Base-by-base conservation (phyloP, 139 green algal genomes). In the Edaphochlamys debaryana region DNA sequence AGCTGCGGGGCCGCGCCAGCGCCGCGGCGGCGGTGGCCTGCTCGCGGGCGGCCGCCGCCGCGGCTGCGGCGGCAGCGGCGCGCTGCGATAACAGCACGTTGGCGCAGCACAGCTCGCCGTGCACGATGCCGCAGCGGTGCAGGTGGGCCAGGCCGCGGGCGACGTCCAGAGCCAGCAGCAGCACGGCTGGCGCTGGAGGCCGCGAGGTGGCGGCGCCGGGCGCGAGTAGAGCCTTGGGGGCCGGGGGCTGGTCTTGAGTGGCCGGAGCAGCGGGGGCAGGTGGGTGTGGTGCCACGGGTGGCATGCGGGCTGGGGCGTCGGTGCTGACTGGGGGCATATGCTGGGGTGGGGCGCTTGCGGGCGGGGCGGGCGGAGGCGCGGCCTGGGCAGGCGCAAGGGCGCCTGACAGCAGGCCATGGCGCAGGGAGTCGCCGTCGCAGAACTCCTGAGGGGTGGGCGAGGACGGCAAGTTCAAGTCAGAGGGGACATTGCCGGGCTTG, bases 41-140 rank as follows among this genome's bases (percentile, higher is more conserved):
- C 67, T 37, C 38, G 7, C 20, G 67, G 38, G 67, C 9, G 38
- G 38, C 38, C 23, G 22, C 13, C 22, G 38, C 2, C 19, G 3
- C 20, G 20, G 67, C 34, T 7, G 22, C 13, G 17, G 38, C 2
- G 4, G 3, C 20, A 7, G 67, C 34, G 17, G 29, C 4, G 41
- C 52, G 54, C 41, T 41, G n/a, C 13, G 40, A 22, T 17, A 89
- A 70, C 40, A 89, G 80, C 37, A 89, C 80, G 50, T 71, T 87
- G 45, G 67, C 56, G 58, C 40, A 40, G 79, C 74, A 86, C 3
- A 90, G 54, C 64, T 90, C 74, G 34, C 86, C 86, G 70, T 90
- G 86, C 27, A 85, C 63, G 23, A 90, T 41, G 29, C 70, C 69
- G 48, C 58, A 70, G 50, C 58, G 6, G 75, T 90, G 86, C 8